Evolutionary conservation across 106 monocot genomes (phyloP).

Genomic region (Ottelia alismoides): DNA sequence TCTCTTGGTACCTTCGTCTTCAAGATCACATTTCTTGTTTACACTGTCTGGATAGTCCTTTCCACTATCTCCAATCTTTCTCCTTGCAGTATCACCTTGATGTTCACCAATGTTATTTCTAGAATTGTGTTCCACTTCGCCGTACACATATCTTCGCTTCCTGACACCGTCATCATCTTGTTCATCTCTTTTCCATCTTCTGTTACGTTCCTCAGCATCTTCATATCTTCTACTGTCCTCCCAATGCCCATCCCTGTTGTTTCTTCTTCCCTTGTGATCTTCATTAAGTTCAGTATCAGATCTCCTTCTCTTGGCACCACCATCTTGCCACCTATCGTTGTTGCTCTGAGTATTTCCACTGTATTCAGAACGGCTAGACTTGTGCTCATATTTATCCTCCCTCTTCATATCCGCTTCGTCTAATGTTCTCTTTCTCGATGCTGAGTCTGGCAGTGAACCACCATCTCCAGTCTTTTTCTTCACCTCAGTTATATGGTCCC

Average conservation of each 20-base stretch:
- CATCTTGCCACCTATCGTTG: slow-evolving; percentile 2
- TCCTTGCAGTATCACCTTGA: no score
- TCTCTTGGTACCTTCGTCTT: not conserved
- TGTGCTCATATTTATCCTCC: not conserved
- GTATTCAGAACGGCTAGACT: no score
- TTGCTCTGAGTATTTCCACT: slow-evolving; percentile 3
- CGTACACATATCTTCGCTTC: no score
- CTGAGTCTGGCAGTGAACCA: not conserved
- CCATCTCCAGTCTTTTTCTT: slow-evolving; percentile 9
- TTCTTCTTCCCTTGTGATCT: no score
- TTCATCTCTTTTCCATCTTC: slow-evolving; percentile 6
- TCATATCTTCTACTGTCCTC: no score
- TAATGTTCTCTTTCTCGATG: slow-evolving; percentile 1
- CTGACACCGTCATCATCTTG: slow-evolving; percentile 7
- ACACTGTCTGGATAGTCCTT: not conserved
- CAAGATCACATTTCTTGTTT: not conserved
- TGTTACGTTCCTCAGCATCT: slow-evolving; percentile 1
- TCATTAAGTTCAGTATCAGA: slow-evolving; percentile 9
- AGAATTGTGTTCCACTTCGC: no score
- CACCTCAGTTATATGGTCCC: not conserved
- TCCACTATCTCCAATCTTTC: slow-evolving; percentile 17
- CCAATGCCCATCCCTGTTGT: no score
- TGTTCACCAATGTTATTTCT: no score
- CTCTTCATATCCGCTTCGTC: slow-evolving; percentile 4
- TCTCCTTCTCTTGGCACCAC: slow-evolving; percentile 16